A percentile compares a stretch with the other conserved stretches of the same genome.
phyloP scores from a whole-genome alignment of 2,329 filamentous ascomycete species.

The Tolypocladium tropicale region DNA sequence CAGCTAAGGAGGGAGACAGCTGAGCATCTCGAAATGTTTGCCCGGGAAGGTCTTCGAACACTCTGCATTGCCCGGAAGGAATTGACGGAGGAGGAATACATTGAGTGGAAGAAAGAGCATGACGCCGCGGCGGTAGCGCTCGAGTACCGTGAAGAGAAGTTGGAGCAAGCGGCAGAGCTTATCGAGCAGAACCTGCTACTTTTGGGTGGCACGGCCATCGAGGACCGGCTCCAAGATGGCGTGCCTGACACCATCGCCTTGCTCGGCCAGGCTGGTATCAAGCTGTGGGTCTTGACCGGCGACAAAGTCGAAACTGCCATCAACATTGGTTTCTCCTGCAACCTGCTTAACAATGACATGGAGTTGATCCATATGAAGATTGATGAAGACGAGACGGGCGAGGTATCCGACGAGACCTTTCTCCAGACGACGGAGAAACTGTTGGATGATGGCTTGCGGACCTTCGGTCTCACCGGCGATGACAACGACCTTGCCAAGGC shows the following conservation, averaged over 20 bases:
- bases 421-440: conserved; percentile 54
- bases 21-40: conserved; percentile 94
- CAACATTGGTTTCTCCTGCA: conserved; percentile 99
- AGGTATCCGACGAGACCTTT: conserved; percentile 35
- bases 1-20: conserved; percentile 77
- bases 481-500: conserved; percentile 77
- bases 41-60: conserved; percentile 86
- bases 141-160: conserved; percentile 79
- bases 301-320: conserved; percentile 99
- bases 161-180: conserved; percentile 78
- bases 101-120: conserved; percentile 74
- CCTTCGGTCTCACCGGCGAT: conserved; percentile 72
- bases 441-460: conserved; percentile 61
- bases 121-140: conserved; percentile 79
- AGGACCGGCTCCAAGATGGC: conserved; percentile 92
- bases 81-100: conserved; percentile 73
- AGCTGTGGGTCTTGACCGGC: conserved; percentile 95
- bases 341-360: conserved; percentile 95
- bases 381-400: conserved; percentile 55
- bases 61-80: conserved; percentile 85
- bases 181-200: conserved; percentile 87
- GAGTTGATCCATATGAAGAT: conserved; percentile 86
- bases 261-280: conserved; percentile 88
- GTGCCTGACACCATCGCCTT: conserved; percentile 92
- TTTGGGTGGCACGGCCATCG: conserved; percentile 89